Base-by-base conservation (phyloP, 2,329 filamentous ascomycete species). In the Pseudocercospora vitis region DNA sequence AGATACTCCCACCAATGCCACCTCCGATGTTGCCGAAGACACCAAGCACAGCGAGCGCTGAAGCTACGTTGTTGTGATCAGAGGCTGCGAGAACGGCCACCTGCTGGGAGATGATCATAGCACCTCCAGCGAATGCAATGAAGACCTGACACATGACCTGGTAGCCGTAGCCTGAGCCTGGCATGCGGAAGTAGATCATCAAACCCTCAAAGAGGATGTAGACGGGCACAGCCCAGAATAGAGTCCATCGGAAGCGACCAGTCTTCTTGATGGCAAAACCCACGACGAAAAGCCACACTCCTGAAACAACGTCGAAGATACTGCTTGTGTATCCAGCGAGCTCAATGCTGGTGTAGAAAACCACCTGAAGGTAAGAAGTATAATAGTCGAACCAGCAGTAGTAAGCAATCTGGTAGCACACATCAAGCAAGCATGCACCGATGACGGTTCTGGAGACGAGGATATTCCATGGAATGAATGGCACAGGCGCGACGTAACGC, bases 361-460 rank as follows among this genome's bases (percentile, higher is more conserved):
- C 73, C 26, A 75, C 73, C 11, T 71, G 65, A 1, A 74, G 60
- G 61, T 71, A 75, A 1, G 72, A 73, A 28, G 68, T 66, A 60
- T 70, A 75, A 65, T 73, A 74, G 40, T 55, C 64, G 57, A 70
- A 67, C 73, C 72, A 75, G 62, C 65, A 67, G 59, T 61, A 66
- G 55, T 64, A 70, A 2, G 63, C 53, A 28, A 69, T 54, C 18
- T 63, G 62, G 29, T 64, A 64, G 26, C 66, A 66, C n/a, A 73
- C 72, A 29, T 77, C 73, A 1, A 82, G 66, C 3, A 79, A 52
- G 55, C 76, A 82, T 2, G 80, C 77, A 2, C 79, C 79, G 5
- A 80, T 56, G 14, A 81, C 74, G 2, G 78, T 81, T 16, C 74
- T 72, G 35, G 78, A 70, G 52, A 68, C 72, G 50, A 81, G 71